Evolutionary conservation across 2,329 filamentous ascomycete genomes (phyloP).

Genomic region (Trichoderma sp.): DNA sequence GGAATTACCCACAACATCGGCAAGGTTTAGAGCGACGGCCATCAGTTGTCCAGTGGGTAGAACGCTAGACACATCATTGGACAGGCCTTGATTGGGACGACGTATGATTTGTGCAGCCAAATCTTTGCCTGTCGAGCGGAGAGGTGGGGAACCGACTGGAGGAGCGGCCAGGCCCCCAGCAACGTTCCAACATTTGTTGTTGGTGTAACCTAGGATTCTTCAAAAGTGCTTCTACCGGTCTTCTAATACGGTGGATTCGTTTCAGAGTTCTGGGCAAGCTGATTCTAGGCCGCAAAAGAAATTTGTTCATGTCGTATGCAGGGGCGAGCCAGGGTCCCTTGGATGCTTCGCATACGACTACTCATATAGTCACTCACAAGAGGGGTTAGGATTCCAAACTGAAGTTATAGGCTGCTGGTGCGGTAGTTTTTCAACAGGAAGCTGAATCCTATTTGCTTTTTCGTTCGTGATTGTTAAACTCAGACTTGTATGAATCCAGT

Average conservation of each 20-base stretch:
- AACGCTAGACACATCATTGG: neutral
- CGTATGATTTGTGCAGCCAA: neutral
- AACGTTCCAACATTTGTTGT: neutral
- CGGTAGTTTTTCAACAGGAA: neutral
- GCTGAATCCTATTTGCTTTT: neutral
- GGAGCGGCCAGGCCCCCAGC: neutral
- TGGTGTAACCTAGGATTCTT: neutral
- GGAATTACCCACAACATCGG: neutral
- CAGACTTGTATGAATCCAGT: neutral
- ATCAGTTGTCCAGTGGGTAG: neutral
- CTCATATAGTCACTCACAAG: neutral
- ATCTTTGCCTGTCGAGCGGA: neutral
- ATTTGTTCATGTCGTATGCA: slow-evolving; percentile 1
- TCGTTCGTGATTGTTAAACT: neutral
- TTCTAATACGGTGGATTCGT: neutral
- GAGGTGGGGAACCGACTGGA: neutral
- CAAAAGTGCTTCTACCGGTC: neutral
- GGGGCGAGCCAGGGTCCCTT: neutral
- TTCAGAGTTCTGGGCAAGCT: neutral
- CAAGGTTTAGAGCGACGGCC: neutral
- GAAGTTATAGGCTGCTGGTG: neutral
- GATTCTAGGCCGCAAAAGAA: neutral
- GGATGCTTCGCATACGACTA: neutral
- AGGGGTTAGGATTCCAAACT: neutral
- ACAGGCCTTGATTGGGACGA: neutral